Evolutionary conservation across 2,329 filamentous ascomycete species (phyloP).

Genomic region (Cladophialophora exuberans): DNA sequence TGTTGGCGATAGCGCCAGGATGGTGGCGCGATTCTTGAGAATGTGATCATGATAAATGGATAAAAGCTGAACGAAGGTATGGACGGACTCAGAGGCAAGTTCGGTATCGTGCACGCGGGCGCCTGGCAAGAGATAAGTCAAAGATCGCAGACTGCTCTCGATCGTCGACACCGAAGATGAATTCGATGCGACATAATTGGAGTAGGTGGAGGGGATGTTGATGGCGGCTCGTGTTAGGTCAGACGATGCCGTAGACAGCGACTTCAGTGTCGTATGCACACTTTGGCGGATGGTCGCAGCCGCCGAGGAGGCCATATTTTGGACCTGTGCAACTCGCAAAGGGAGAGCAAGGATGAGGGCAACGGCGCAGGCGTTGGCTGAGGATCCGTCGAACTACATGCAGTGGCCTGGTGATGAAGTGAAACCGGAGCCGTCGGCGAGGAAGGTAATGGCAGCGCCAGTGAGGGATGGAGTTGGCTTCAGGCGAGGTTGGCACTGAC

Average conservation of each 20-base stretch:
- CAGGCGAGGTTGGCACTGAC: background rate
- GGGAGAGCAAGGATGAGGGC: background rate
- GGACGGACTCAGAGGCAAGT: constrained; percentile 81
- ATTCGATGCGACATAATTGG: constrained; percentile 93
- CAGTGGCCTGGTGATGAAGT: background rate
- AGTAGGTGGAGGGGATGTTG: constrained; percentile 55
- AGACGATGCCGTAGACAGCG: constrained; percentile 27
- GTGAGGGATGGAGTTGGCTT: background rate
- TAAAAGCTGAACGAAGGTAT: constrained; percentile 32
- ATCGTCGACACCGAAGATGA: constrained; percentile 92
- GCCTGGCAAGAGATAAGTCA: constrained; percentile 96
- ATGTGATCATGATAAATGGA: constrained; percentile 30
- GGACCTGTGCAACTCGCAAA: background rate
- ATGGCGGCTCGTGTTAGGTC: constrained; percentile 26
- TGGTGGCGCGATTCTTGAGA: constrained; percentile 31
- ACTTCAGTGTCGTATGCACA: constrained; percentile 26
- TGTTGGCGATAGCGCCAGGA: constrained; percentile 73
- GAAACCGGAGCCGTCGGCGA: background rate
- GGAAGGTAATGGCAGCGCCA: background rate
- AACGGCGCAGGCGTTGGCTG: background rate
- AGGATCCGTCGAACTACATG: background rate
- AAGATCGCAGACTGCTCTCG: constrained; percentile 85
- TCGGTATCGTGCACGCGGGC: constrained; percentile 69
- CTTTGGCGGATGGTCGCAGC: constrained; percentile 27
- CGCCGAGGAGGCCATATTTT: constrained; percentile 27